Base-by-base conservation (phyloP, 257 asterid species). In the Jacaranda mimosifolia region DNA sequence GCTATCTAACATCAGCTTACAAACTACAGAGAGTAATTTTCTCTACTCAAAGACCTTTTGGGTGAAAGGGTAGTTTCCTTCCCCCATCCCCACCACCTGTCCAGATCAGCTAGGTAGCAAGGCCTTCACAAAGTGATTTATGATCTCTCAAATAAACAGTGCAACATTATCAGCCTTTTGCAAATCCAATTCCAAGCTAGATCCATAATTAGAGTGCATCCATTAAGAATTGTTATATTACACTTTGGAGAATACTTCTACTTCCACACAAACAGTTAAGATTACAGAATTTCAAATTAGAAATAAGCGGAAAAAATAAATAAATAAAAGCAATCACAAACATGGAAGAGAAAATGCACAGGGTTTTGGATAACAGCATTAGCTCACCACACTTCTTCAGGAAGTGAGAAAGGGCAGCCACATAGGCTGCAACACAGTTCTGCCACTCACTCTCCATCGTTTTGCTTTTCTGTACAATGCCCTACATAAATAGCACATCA, bases 351-450 rank as follows among this genome's bases (percentile, higher is more conserved):
- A 81, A 81, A 68, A 48, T 26, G 51, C 62, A 51, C 70, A 63
- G 51, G 46, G 69, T 74, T 73, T 48, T 19, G 70, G 26, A 38
- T 60, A 72, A 74, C 68, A 76, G 73, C 38, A 69, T 13, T 36
- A 73, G 68, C 90, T 77, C 76, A 92, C 98, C 97, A 18, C 86
- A 82, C 85, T 83, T 89, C 87, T 86, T 87, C 55, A 92, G 80
- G 49, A 91, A 84, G 85, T 91, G 89, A 78, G 89, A 83, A 39
- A 91, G 82, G 46, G 97, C 96, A 74, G 90, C 86, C 63, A 91
- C 87, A 81, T 86, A 94, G 14, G 97, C 85, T 32, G 82, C 82
- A 45, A 88, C 63, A 68, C 51, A 78, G 68, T 86, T 82, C 70
- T 68, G 79, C 87, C 75, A 77, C 82, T 81, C 90, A 11, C 72